Percentiles rank a stretch among this genome's conserved stretches.
Evolutionary conservation across 2,329 filamentous ascomycete genomes (phyloP).

Genomic region (Talaromyces albobiverticillius): DNA sequence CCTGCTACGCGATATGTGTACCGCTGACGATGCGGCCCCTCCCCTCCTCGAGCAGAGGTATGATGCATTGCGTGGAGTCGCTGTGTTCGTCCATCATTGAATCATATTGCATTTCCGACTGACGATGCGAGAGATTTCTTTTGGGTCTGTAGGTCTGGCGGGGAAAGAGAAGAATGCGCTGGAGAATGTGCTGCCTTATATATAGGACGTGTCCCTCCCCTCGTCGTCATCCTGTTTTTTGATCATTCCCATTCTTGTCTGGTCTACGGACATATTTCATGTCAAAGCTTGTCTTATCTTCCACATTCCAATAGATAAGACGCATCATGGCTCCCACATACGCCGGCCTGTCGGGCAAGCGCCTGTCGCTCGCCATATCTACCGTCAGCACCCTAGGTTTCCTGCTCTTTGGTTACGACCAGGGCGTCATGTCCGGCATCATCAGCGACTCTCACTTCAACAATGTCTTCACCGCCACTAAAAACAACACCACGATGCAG

Average conservation of each 20-base stretch:
- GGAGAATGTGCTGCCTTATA: too few species aligned
- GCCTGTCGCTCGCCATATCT: slow-evolving; percentile 27
- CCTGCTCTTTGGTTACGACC: slow-evolving; percentile 64
- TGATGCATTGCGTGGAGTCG: slow-evolving; percentile 5
- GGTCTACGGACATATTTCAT: too few species aligned
- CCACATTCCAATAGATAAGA: neutral
- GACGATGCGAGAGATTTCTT: neutral
- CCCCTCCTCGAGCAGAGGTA: neutral
- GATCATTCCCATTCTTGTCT: too few species aligned
- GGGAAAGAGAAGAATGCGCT: neutral
- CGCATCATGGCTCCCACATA: slow-evolving; percentile 52
- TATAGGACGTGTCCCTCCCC: too few species aligned
- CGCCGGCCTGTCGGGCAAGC: slow-evolving; percentile 58
- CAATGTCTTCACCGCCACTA: slow-evolving; percentile 32
- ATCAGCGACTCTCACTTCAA: slow-evolving; percentile 41
- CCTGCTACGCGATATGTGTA: too few species aligned
- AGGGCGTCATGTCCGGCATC: slow-evolving; percentile 66
- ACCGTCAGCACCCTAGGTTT: slow-evolving; percentile 56
- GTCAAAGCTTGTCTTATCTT: too few species aligned
- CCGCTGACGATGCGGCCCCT: neutral
- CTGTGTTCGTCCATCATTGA: neutral
- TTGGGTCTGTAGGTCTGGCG: neutral
- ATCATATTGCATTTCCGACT: neutral
- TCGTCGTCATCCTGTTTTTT: too few species aligned
- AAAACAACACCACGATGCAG: slow-evolving; percentile 43